Evolutionary conservation across 306 rosid species (phyloP).

Genomic region (Canavalia gladiata): DNA sequence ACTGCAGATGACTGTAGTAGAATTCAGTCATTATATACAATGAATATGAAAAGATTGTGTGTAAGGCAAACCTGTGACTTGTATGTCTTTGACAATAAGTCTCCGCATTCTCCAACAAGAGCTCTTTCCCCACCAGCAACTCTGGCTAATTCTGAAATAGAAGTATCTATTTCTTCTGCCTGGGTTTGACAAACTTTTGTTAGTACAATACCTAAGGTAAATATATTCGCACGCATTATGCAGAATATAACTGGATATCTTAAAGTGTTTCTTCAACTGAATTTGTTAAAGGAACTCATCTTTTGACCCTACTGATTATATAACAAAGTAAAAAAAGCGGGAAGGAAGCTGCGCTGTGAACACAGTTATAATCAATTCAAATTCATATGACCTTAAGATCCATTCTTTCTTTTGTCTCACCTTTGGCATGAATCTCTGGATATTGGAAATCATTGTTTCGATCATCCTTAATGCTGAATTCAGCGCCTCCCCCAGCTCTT

Average conservation of each 20-base stretch:
- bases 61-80: slow-evolving; percentile 67
- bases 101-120: slow-evolving; percentile 73
- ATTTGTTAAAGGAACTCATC: neutral
- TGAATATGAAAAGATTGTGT: neutral
- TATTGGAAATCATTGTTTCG: slow-evolving; percentile 63
- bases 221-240: neutral
- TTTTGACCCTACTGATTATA: slow-evolving; percentile 3
- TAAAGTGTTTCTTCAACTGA: neutral
- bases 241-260: neutral
- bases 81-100: slow-evolving; percentile 64
- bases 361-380: slow-evolving; percentile 1
- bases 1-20: neutral
- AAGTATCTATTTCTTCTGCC: slow-evolving; percentile 75
- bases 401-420: slow-evolving; percentile 52
- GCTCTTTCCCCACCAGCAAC: slow-evolving; percentile 76
- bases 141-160: slow-evolving; percentile 80
- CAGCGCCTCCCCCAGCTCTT: slow-evolving; percentile 71
- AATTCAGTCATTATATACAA: neutral
- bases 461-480: slow-evolving; percentile 69
- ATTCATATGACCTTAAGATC: slow-evolving; percentile 25
- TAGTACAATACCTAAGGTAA: slow-evolving; percentile 13
- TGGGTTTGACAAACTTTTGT: slow-evolving; percentile 51
- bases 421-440: slow-evolving; percentile 69
- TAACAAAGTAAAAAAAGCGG: neutral
- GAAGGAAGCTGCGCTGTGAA: neutral